A percentile compares a stretch with the other conserved stretches of the same genome.
phyloP scores from a whole-genome alignment of 768 basidiomycete genomes.

The Sporobolomyces pararoseus region DNA sequence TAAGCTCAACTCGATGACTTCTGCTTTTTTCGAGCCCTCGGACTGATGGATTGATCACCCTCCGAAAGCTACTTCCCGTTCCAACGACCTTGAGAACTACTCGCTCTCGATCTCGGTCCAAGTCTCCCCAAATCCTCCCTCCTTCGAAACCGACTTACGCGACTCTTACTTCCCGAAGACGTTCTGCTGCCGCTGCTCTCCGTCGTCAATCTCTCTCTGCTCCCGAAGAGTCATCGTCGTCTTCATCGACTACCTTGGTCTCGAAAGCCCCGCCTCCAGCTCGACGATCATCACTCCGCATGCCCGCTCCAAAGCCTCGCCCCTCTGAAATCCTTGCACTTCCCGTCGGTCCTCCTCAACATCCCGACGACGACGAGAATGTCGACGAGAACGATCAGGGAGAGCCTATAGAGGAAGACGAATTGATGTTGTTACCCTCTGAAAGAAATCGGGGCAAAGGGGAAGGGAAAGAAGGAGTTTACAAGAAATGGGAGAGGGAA shows the following conservation, averaged over 20 bases:
- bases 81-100: background rate
- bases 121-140: background rate
- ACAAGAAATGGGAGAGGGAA: background rate
- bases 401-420: background rate
- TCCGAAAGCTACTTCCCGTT: constrained; percentile 3
- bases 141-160: constrained; percentile 19
- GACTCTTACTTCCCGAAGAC: background rate
- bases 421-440: background rate
- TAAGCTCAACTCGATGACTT: background rate
- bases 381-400: background rate
- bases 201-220: background rate
- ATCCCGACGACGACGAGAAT: background rate
- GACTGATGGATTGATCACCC: background rate
- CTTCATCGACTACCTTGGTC: no score
- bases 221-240: no score
- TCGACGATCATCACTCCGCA: background rate
- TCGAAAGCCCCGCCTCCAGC: background rate
- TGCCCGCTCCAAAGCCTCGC: background rate
- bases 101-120: constrained; percentile 8
- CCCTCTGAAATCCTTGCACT: background rate
- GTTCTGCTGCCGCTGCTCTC: background rate
- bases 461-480: constrained; percentile 8
- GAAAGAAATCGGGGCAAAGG: constrained; percentile 1
- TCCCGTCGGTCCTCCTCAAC: background rate
- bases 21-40: background rate